phyloP scores from a whole-genome alignment of 768 basidiomycete species.

The Suillus cothurnatus region DNA sequence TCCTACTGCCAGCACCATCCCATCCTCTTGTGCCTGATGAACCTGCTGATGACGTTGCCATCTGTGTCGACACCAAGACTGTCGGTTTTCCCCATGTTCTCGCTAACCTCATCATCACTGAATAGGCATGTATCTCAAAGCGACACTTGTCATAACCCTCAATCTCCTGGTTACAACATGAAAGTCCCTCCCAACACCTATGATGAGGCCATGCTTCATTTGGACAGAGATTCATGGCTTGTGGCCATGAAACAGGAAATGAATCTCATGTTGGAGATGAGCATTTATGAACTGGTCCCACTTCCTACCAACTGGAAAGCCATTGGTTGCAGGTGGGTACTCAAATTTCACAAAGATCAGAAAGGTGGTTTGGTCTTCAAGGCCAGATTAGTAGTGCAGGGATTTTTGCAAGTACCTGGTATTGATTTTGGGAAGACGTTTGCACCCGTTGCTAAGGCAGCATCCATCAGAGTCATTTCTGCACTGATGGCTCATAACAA shows the following conservation, averaged over 20 bases:
- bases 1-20: background rate
- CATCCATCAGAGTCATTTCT: too few species aligned
- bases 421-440: constrained; percentile 10
- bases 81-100: background rate
- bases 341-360: background rate
- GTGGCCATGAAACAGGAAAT: background rate
- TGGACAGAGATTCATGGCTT: background rate
- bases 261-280: background rate
- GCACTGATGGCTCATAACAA: too few species aligned
- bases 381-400: constrained; percentile 9
- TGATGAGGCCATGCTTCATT: background rate
- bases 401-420: constrained; percentile 12
- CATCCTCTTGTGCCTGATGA: background rate
- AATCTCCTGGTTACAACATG: background rate
- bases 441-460: too few species aligned
- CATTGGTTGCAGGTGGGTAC: constrained; percentile 9
- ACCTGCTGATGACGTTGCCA: background rate
- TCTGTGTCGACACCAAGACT: background rate
- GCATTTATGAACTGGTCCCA: background rate
- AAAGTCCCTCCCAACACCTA: background rate
- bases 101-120: constrained; percentile 12
- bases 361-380: constrained; percentile 25
- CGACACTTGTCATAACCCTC: background rate
- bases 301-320: background rate
- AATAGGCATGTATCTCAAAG: background rate